Percentiles rank a stretch among this genome's conserved stretches.
Evolutionary conservation across 1,284 basidiomycete genomes (phyloP).

Genomic region (Pseudozyma thailandica): DNA sequence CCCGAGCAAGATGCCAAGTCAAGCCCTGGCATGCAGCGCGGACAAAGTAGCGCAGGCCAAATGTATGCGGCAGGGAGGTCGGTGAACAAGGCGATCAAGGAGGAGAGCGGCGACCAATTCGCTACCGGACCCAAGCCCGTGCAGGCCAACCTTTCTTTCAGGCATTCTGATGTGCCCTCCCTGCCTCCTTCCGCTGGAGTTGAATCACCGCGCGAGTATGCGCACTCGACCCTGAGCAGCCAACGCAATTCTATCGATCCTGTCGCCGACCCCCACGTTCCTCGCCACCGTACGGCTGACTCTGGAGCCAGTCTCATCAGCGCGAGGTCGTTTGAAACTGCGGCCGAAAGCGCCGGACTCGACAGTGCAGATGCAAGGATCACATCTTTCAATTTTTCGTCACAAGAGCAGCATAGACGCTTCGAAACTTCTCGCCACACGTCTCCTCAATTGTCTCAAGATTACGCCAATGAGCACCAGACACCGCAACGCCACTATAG

Average conservation of each 20-base stretch:
- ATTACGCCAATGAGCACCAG: slow-evolving; percentile 1
- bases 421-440: not conserved
- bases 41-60: not conserved
- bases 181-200: not conserved
- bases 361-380: slow-evolving; percentile 24
- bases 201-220: slow-evolving; percentile 14
- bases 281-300: slow-evolving; percentile 26
- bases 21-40: not conserved
- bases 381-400: slow-evolving; percentile 9
- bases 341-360: slow-evolving; percentile 37
- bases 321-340: slow-evolving; percentile 51
- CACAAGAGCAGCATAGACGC: slow-evolving; percentile 1
- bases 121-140: slow-evolving; percentile 2
- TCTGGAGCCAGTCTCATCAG: slow-evolving; percentile 46
- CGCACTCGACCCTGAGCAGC: slow-evolving; percentile 23
- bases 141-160: not conserved
- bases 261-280: not conserved
- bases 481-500: not conserved
- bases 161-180: not conserved
- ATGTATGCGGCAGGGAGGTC: not conserved
- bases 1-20: not conserved
- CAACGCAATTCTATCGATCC: slow-evolving; percentile 29
- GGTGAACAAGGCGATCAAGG: not conserved
- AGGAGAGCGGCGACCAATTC: not conserved
- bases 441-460: slow-evolving; percentile 5